Conservation (phyloP, 108 stramenopile genomes). For the Cylindrotheca fusiformis region DNA sequence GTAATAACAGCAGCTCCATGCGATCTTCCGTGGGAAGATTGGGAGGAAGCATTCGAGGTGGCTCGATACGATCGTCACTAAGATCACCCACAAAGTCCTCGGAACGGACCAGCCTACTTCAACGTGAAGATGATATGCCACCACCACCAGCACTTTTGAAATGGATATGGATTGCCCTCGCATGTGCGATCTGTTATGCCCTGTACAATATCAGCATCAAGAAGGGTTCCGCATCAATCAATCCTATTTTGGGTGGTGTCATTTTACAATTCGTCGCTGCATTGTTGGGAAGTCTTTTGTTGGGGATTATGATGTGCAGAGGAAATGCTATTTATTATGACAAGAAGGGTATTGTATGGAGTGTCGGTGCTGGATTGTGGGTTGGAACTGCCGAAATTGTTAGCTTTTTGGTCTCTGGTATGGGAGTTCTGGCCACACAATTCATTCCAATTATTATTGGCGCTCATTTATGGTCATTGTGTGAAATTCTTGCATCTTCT, state of each 20-base stretch:
- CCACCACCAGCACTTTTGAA: constrained; percentile 30
- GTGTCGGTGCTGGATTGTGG: constrained; percentile 34
- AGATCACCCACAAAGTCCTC: too few species aligned
- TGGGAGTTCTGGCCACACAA: constrained; percentile 67
- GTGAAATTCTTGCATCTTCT: too few species aligned
- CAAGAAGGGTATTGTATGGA: constrained; percentile 33
- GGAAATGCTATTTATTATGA: constrained; percentile 26
- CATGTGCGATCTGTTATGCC: constrained; percentile 63
- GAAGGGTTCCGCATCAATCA: constrained; percentile 45
- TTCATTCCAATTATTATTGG: constrained; percentile 65
- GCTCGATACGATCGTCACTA: too few species aligned
- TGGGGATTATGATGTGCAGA: too few species aligned
- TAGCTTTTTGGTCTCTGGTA: constrained; percentile 18
- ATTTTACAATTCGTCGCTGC: too few species aligned
- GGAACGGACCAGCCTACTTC: too few species aligned
- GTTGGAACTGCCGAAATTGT: constrained; percentile 36
- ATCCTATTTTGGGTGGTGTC: too few species aligned
- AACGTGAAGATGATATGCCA: too few species aligned
- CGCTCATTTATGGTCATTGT: too few species aligned
- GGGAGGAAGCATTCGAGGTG: too few species aligned
- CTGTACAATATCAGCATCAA: constrained; percentile 80
- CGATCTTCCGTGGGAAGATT: too few species aligned
- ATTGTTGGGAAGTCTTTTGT: constrained; percentile 58
- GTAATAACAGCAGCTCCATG: too few species aligned
- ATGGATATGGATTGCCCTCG: constrained; percentile 56